phyloP scores from a whole-genome alignment of 2,329 filamentous ascomycete genomes.

The Trichoderma harzianum region DNA sequence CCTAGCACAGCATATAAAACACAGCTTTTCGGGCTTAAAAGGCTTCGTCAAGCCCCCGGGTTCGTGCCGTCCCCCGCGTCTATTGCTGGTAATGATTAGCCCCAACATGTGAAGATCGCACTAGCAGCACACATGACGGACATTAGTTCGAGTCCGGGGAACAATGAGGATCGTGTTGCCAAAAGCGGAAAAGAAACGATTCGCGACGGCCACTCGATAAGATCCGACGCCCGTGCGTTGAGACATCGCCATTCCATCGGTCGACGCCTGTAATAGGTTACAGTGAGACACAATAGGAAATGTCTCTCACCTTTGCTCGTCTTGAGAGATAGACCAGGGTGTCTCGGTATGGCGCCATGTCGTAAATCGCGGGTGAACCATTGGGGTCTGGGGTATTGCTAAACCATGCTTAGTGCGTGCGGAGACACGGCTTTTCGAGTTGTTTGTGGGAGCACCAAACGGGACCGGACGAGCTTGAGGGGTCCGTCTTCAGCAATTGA shows the following conservation, averaged over 20 bases:
- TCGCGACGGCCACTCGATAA: neutral
- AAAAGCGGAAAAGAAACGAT: neutral
- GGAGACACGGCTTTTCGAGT: neutral
- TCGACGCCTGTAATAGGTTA: neutral
- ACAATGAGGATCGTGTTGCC: neutral
- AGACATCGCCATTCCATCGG: neutral
- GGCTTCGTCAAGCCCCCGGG: neutral
- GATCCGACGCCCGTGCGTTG: neutral
- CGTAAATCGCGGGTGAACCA: neutral
- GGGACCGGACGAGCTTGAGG: neutral
- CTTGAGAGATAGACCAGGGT: neutral
- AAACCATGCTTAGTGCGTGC: neutral
- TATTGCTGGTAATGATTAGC: neutral
- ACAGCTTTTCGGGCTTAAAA: neutral
- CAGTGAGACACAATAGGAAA: neutral
- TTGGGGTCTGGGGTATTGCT: neutral
- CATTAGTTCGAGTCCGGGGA: neutral
- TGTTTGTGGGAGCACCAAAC: neutral
- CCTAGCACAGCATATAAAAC: neutral
- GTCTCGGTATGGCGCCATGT: neutral
- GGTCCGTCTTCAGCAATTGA: neutral
- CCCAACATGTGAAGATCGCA: slow-evolving; percentile 5
- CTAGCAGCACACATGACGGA: neutral
- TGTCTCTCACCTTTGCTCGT: neutral
- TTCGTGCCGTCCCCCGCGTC: slow-evolving; percentile 6